Percentiles rank a stretch among this genome's conserved stretches.
Conservation (phyloP, 2,329 filamentous ascomycete genomes). For the Falciphora oryzae region DNA sequence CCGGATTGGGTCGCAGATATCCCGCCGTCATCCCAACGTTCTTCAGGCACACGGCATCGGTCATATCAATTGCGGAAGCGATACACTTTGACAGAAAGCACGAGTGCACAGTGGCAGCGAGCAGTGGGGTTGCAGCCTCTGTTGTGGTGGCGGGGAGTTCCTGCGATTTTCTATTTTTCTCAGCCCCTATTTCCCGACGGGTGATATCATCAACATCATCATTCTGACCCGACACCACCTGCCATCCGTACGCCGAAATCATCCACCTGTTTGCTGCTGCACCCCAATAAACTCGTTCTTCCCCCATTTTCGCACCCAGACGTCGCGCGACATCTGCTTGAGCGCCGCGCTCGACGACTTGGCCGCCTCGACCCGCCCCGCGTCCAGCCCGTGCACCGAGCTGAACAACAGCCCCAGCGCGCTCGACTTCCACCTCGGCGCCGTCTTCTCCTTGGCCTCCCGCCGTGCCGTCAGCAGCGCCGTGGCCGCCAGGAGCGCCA, state of each 20-base stretch:
- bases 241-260: neutral
- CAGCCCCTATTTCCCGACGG: conserved; percentile 4
- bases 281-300: conserved; percentile 5
- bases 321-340: neutral
- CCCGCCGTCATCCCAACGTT: no score
- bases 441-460: conserved; percentile 2
- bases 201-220: neutral
- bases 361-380: conserved; percentile 5
- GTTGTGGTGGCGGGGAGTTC: neutral
- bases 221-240: neutral
- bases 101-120: no score
- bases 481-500: conserved; percentile 2
- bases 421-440: conserved; percentile 4
- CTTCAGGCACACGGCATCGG: neutral
- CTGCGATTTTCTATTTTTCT: neutral
- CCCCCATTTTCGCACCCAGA: conserved; percentile 1
- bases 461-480: neutral
- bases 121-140: neutral
- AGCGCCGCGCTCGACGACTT: conserved; percentile 2
- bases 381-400: conserved; percentile 3
- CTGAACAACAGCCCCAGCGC: neutral
- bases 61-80: no score
- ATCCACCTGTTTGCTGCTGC: neutral
- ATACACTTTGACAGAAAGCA: no score
- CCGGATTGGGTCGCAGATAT: no score